These are phyloP conservation scores for Sporothrix curviconia DNA, from an alignment of 2,329 filamentous ascomycete genomes.

Conservation along the genomic window DNA sequence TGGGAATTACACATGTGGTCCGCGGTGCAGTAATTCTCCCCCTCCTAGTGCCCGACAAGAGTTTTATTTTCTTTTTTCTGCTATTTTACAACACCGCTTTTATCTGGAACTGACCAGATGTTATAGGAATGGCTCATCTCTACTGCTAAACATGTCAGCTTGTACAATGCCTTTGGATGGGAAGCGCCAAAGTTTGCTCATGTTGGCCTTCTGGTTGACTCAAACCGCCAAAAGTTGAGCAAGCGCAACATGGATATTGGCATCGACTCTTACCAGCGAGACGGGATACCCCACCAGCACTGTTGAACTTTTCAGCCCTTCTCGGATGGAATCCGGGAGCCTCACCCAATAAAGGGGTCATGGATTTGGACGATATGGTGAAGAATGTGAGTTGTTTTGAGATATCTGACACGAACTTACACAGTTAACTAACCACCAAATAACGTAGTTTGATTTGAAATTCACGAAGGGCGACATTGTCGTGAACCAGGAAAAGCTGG, in stretches of 20 bases:
- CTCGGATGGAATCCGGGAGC: conserved; percentile 69
- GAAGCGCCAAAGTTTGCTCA: conserved; percentile 69
- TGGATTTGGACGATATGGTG: conserved; percentile 64
- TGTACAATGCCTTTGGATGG: conserved; percentile 78
- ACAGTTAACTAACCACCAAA: neutral
- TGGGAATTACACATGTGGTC: conserved; percentile 94
- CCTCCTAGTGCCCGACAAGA: conserved; percentile 15
- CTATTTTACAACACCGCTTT: no score
- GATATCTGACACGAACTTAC: conserved; percentile 25
- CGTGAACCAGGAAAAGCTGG: conserved; percentile 72
- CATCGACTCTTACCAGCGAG: conserved; percentile 43
- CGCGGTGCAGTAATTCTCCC: conserved; percentile 64
- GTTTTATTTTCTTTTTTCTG: no score
- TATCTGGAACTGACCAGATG: neutral
- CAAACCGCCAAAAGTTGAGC: conserved; percentile 69
- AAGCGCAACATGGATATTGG: conserved; percentile 64
- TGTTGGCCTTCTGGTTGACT: conserved; percentile 66
- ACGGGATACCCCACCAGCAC: conserved; percentile 42
- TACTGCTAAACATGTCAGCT: conserved; percentile 63
- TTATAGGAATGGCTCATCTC: conserved; percentile 87
- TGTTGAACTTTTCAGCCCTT: conserved; percentile 77
- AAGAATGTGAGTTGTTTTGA: conserved; percentile 48
- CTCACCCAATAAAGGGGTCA: conserved; percentile 54
- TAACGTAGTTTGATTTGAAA: conserved; percentile 66
- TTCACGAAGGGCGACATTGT: conserved; percentile 89